These are phyloP conservation scores for Penicillium nucicola DNA, from an alignment of 495 filamentous ascomycete species.

Conservation along the genomic window DNA sequence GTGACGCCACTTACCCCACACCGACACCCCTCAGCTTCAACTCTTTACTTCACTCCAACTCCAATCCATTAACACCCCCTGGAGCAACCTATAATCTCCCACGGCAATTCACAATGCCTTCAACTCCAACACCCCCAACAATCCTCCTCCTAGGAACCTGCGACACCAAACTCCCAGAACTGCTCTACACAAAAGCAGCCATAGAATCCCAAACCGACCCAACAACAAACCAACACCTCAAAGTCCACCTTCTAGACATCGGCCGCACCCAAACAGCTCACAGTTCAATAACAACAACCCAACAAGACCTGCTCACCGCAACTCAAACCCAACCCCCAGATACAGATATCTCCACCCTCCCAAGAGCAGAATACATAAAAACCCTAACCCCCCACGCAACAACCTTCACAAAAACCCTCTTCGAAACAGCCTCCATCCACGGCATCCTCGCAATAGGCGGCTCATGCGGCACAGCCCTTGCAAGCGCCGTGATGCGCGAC, in stretches of 20 bases:
- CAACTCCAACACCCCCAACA: constrained; percentile 23
- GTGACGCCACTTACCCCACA: too few relatives aligned
- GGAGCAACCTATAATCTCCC: too few relatives aligned
- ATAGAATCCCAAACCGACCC: constrained; percentile 36
- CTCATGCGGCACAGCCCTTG: constrained; percentile 55
- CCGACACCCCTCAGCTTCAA: too few relatives aligned
- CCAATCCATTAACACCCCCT: too few relatives aligned
- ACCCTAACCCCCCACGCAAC: constrained; percentile 44
- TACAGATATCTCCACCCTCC: constrained; percentile 15
- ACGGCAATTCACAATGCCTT: constrained; percentile 5
- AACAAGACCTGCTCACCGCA: background rate
- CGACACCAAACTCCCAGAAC: constrained; percentile 64
- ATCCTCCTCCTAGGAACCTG: constrained; percentile 63
- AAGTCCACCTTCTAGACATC: constrained; percentile 55
- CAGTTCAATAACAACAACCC: constrained; percentile 35
- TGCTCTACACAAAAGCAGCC: constrained; percentile 48
- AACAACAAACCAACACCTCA: constrained; percentile 3
- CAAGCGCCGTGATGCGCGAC: constrained; percentile 54
- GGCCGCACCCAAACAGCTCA: constrained; percentile 43
- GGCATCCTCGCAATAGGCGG: constrained; percentile 57
- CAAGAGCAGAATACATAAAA: constrained; percentile 48
- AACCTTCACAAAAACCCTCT: constrained; percentile 30
- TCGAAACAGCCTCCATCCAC: constrained; percentile 38
- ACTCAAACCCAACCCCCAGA: background rate
- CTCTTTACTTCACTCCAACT: too few relatives aligned